These are phyloP conservation scores for Colletotrichum melonis DNA, from an alignment of 2,329 filamentous ascomycete genomes.

Conservation along the genomic window DNA sequence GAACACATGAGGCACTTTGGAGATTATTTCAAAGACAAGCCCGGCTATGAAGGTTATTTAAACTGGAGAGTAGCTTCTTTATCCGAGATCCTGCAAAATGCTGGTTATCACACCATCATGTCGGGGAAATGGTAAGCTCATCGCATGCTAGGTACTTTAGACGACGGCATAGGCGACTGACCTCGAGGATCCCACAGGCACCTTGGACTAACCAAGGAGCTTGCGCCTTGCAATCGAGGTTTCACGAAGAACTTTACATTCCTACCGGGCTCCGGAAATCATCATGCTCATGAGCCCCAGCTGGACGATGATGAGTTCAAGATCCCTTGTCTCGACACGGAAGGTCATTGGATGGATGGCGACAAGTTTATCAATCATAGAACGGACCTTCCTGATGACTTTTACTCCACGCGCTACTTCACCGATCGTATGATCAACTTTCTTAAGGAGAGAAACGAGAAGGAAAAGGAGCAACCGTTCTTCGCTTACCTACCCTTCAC, in stretches of 20 bases:
- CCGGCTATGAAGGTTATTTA: slow-evolving; percentile 47
- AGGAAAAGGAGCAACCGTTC: slow-evolving; percentile 52
- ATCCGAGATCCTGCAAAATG: slow-evolving; percentile 43
- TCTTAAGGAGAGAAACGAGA: slow-evolving; percentile 51
- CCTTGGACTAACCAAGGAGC: slow-evolving; percentile 46
- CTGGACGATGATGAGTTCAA: slow-evolving; percentile 32
- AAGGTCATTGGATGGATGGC: slow-evolving; percentile 52
- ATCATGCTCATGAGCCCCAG: slow-evolving; percentile 64
- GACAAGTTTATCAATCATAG: slow-evolving; percentile 50
- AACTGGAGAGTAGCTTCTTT: slow-evolving; percentile 44
- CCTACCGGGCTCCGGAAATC: slow-evolving; percentile 58
- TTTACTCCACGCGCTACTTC: slow-evolving; percentile 57
- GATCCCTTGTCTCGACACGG: slow-evolving; percentile 8
- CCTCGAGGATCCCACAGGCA: slow-evolving; percentile 42
- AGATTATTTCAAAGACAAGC: slow-evolving; percentile 32
- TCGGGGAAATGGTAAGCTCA: slow-evolving; percentile 45
- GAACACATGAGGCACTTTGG: slow-evolving; percentile 46
- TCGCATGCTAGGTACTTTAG: no score
- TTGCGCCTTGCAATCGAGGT: slow-evolving; percentile 50
- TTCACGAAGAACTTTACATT: slow-evolving; percentile 55
- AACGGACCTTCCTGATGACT: slow-evolving; percentile 52
- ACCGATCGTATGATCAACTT: slow-evolving; percentile 55
- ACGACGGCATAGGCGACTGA: not conserved
- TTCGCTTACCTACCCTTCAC: slow-evolving; percentile 64
- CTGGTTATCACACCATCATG: slow-evolving; percentile 46